Evolutionary conservation across 2,329 filamentous ascomycete species (phyloP).

Genomic region (Harringtonia lauricola): DNA sequence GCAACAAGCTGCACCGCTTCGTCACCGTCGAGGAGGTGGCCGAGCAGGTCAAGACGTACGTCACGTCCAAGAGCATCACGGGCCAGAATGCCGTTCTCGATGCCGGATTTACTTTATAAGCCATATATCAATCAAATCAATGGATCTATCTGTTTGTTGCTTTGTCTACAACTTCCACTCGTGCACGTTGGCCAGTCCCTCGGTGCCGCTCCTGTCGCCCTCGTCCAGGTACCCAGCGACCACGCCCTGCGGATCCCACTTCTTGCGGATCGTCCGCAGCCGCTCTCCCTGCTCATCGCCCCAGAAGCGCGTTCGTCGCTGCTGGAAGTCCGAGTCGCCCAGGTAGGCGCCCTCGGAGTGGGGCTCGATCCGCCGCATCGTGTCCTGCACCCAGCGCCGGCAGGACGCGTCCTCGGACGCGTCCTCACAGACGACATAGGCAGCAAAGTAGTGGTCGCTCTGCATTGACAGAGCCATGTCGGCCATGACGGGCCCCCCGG

Average conservation of each 20-base stretch:
- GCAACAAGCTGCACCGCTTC: conserved; percentile 47
- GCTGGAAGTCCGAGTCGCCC: conserved; percentile 42
- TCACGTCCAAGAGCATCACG: conserved; percentile 9
- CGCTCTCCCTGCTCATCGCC: conserved; percentile 17
- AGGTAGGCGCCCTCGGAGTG: conserved; percentile 38
- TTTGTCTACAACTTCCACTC: conserved; percentile 1
- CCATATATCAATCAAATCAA: neutral
- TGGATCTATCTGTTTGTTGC: neutral
- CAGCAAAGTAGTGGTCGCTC: conserved; percentile 43
- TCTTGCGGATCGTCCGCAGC: conserved; percentile 6
- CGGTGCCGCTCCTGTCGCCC: conserved; percentile 4
- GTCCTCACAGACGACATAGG: conserved; percentile 40
- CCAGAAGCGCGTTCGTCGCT: conserved; percentile 36
- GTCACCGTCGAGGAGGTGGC: conserved; percentile 35
- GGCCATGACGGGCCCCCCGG: neutral
- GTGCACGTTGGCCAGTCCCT: conserved; percentile 7
- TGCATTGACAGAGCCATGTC: conserved; percentile 45
- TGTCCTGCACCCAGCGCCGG: conserved; percentile 29
- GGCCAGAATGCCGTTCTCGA: conserved; percentile 11
- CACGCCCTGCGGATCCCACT: conserved; percentile 7
- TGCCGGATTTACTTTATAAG: conserved; percentile 8
- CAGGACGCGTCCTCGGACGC: conserved; percentile 31
- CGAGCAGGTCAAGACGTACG: conserved; percentile 9
- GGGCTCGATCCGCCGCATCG: conserved; percentile 27
- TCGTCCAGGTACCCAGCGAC: conserved; percentile 10